A percentile compares a stretch with the other conserved stretches of the same genome.
Evolutionary conservation across 164 flowering plant genomes (phyloP).

Genomic region (Nelumbo lutea): DNA sequence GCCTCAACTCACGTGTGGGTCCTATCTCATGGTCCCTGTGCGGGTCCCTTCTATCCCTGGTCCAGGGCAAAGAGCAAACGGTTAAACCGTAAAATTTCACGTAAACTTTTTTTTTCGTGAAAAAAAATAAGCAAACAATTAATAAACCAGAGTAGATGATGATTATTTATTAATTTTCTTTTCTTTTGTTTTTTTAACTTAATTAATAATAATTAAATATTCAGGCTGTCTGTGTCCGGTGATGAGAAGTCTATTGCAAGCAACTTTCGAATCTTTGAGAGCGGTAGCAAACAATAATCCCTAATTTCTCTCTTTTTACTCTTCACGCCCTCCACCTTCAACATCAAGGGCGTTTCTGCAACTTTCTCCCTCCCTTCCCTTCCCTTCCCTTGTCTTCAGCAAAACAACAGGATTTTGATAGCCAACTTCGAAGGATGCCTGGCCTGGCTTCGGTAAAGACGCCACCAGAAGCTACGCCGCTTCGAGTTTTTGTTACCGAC

Average conservation of each 20-base stretch:
- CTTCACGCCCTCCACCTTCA: neutral
- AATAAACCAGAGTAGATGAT: too few relatives aligned
- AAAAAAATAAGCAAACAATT: too few relatives aligned
- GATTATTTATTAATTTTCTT: neutral
- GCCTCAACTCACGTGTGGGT: too few relatives aligned
- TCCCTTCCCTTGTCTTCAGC: neutral
- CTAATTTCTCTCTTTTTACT: neutral
- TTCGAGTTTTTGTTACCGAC: slow-evolving; percentile 14
- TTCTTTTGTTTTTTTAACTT: neutral
- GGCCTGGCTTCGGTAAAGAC: slow-evolving; percentile 20
- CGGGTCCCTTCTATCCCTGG: too few relatives aligned
- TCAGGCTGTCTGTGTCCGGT: neutral
- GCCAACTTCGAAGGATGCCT: slow-evolving; percentile 10
- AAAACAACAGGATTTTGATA: neutral
- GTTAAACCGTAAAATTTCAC: too few relatives aligned
- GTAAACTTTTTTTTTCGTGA: too few relatives aligned
- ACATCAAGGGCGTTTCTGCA: neutral
- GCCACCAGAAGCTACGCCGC: slow-evolving; percentile 15
- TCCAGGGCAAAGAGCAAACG: too few relatives aligned
- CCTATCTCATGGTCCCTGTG: too few relatives aligned
- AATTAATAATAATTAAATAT: neutral
- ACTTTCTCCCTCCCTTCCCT: neutral
- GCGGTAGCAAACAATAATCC: slow-evolving; percentile 6
- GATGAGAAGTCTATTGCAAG: slow-evolving; percentile 9
- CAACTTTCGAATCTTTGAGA: slow-evolving; percentile 5